Conservation (phyloP, 2,329 filamentous ascomycete species). For the Purpureocillium takamizusanense region DNA sequence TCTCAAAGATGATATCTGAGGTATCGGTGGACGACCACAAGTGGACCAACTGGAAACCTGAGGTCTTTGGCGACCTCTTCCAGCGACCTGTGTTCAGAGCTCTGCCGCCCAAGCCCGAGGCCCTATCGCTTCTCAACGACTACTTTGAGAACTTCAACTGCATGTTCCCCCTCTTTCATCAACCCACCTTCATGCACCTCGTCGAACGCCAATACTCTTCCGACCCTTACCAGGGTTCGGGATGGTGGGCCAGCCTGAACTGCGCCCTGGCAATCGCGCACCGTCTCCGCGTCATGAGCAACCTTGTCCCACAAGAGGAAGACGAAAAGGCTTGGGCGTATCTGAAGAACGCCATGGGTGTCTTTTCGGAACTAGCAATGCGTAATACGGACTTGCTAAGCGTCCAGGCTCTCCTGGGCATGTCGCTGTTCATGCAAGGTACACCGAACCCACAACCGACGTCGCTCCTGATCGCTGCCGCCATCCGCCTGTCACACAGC, state of each 20-base stretch:
- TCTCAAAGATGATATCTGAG: conserved; percentile 88
- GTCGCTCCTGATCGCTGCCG: conserved; percentile 83
- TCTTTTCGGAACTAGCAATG: conserved; percentile 88
- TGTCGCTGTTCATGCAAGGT: conserved; percentile 90
- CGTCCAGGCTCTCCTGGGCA: conserved; percentile 86
- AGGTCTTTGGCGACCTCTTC: conserved; percentile 91
- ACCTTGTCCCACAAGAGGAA: conserved; percentile 80
- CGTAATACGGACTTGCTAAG: conserved; percentile 91
- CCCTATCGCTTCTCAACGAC: conserved; percentile 78
- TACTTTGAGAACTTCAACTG: conserved; percentile 99
- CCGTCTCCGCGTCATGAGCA: conserved; percentile 88
- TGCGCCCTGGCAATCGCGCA: conserved; percentile 90
- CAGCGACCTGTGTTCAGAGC: conserved; percentile 73
- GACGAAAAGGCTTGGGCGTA: conserved; percentile 94
- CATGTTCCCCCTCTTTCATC: conserved; percentile 96
- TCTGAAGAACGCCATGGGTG: conserved; percentile 91
- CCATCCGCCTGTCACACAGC: conserved; percentile 82
- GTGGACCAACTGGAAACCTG: conserved; percentile 97
- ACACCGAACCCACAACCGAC: conserved; percentile 94
- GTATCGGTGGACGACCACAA: conserved; percentile 91
- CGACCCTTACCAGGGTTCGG: conserved; percentile 88
- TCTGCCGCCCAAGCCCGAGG: conserved; percentile 78
- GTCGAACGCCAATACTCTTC: conserved; percentile 89
- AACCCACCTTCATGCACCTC: conserved; percentile 96
- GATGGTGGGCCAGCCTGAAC: conserved; percentile 98